These are phyloP conservation scores for Durio zibethinus DNA, from an alignment of 345 rosid genomes.

Conservation along the genomic window DNA sequence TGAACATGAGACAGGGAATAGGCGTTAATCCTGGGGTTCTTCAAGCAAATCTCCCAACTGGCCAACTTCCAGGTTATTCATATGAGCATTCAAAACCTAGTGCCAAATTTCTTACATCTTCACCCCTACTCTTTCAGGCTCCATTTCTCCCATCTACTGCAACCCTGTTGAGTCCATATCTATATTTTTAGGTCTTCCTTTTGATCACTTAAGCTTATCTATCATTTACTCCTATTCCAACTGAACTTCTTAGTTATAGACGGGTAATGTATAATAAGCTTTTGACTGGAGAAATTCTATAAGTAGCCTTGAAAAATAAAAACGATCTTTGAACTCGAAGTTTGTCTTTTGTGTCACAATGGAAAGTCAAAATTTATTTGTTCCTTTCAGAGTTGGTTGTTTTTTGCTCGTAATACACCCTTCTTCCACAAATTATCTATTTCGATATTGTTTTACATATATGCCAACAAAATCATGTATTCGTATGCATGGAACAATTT, in stretches of 20 bases:
- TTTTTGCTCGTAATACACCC: neutral
- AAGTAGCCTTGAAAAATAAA: neutral
- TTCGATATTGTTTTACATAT: neutral
- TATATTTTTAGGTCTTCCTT: neutral
- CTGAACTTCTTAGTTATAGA: neutral
- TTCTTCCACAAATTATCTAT: neutral
- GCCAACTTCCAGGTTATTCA: slow-evolving; percentile 58
- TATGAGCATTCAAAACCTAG: slow-evolving; percentile 67
- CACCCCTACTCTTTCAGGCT: slow-evolving; percentile 67
- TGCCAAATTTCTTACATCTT: slow-evolving; percentile 56
- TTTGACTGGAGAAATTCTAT: neutral
- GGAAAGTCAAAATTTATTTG: neutral
- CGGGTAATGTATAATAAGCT: neutral
- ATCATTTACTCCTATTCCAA: neutral
- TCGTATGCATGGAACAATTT: neutral
- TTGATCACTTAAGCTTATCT: neutral
- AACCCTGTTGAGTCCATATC: slow-evolving; percentile 51
- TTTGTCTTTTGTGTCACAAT: neutral
- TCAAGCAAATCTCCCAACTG: slow-evolving; percentile 55
- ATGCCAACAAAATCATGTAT: neutral
- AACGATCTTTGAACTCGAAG: neutral
- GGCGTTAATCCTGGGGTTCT: slow-evolving; percentile 55
- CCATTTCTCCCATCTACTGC: slow-evolving; percentile 78
- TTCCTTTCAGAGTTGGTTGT: neutral
- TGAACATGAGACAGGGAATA: slow-evolving; percentile 61